These are phyloP conservation scores for Wickerhamiella alocasiicola DNA, from an alignment of 805 yeast genomes.

Conservation along the genomic window DNA sequence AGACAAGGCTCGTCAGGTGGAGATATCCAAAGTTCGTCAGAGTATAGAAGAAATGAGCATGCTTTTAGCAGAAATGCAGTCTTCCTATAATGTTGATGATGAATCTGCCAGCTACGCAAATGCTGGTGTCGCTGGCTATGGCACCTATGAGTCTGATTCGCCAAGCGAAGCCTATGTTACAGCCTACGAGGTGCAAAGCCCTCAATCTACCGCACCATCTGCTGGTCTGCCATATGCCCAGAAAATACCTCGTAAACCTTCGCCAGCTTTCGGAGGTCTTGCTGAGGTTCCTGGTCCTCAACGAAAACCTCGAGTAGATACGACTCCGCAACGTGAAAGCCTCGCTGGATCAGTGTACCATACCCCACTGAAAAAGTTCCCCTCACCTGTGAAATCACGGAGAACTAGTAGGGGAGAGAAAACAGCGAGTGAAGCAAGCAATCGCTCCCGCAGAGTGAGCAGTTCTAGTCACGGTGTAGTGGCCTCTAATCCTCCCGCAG, in stretches of 20 bases:
- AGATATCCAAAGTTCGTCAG: slow-evolving; percentile 17
- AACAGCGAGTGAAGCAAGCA: too few relatives aligned
- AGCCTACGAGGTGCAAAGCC: not conserved
- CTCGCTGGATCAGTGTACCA: not conserved
- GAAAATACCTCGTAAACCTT: not conserved
- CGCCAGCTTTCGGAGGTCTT: not conserved
- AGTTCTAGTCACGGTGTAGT: not conserved
- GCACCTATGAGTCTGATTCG: not conserved
- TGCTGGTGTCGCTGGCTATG: not conserved
- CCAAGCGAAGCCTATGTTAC: slow-evolving; percentile 4
- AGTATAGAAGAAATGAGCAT: slow-evolving; percentile 18
- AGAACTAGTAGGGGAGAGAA: too few relatives aligned
- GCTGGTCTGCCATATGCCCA: not conserved
- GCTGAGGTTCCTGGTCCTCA: not conserved
- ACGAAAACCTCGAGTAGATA: slow-evolving; percentile 1
- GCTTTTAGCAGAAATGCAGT: slow-evolving; percentile 16
- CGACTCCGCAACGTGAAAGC: not conserved
- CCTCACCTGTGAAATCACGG: not conserved
- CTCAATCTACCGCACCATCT: not conserved
- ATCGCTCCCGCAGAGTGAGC: not conserved
- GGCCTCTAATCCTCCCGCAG: not conserved
- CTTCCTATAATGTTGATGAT: slow-evolving; percentile 8
- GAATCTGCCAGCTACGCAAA: not conserved
- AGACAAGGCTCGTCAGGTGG: slow-evolving; percentile 16
- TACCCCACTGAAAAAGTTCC: not conserved